These are phyloP conservation scores for Aspergillus sp. DNA, from an alignment of 2,329 filamentous ascomycete species.

Conservation along the genomic window DNA sequence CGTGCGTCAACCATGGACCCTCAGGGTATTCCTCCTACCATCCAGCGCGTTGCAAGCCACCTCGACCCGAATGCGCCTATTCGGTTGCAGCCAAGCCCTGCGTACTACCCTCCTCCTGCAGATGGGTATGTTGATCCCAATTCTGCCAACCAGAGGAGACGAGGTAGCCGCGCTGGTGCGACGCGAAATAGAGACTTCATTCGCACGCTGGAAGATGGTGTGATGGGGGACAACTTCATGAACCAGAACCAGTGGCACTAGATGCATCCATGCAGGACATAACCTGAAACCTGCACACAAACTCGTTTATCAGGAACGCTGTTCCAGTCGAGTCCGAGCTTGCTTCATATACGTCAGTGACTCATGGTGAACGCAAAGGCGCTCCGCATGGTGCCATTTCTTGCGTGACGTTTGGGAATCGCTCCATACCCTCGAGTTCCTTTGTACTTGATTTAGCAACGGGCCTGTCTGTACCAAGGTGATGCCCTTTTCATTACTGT, in stretches of 20 bases:
- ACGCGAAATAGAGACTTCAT: constrained; percentile 81
- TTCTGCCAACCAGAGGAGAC: constrained; percentile 68
- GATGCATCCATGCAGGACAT: constrained; percentile 24
- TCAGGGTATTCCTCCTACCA: constrained; percentile 85
- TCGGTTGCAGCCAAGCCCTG: constrained; percentile 89
- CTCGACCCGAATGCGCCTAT: constrained; percentile 94
- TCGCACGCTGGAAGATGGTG: constrained; percentile 89
- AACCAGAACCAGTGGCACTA: constrained; percentile 73
- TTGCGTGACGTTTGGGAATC: constrained; percentile 24
- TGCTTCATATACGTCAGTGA: constrained; percentile 22
- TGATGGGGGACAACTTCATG: constrained; percentile 82
- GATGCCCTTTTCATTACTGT: constrained; percentile 6
- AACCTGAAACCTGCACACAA: constrained; percentile 18
- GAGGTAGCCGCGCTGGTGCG: constrained; percentile 70
- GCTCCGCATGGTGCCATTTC: constrained; percentile 20
- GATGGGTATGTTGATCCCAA: constrained; percentile 76
- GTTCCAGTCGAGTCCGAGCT: constrained; percentile 21
- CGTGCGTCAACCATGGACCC: constrained; percentile 96
- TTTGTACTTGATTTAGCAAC: constrained; percentile 12
- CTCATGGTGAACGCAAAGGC: constrained; percentile 20
- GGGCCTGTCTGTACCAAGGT: neutral
- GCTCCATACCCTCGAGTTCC: constrained; percentile 21
- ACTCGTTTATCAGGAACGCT: constrained; percentile 22
- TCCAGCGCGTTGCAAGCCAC: constrained; percentile 94
- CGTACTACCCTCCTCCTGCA: constrained; percentile 92